A percentile compares a stretch with the other conserved stretches of the same genome.
phyloP scores from a whole-genome alignment of 306 rosid species.

The Ceratonia siliqua region DNA sequence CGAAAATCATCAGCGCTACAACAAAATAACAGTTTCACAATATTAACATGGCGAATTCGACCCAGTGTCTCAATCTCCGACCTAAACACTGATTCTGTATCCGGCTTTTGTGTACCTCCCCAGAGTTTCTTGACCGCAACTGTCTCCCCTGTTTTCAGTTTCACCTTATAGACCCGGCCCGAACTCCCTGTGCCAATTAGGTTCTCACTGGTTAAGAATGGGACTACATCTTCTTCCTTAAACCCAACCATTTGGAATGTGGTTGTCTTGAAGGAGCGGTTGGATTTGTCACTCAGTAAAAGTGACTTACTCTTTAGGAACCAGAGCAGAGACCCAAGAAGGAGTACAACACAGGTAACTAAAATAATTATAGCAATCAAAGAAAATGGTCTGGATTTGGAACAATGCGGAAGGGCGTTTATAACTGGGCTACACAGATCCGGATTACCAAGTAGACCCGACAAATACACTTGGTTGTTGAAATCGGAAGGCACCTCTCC shows the following conservation, averaged over 20 bases:
- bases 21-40: constrained; percentile 70
- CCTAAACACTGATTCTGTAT: constrained; percentile 48
- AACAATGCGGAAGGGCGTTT: constrained; percentile 52
- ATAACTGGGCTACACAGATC: constrained; percentile 58
- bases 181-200: constrained; percentile 74
- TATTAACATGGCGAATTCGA: constrained; percentile 72
- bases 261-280: constrained; percentile 39
- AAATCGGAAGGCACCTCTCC: constrained; percentile 72
- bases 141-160: constrained; percentile 55
- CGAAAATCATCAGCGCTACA: constrained; percentile 61
- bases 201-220: constrained; percentile 45
- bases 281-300: constrained; percentile 37
- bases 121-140: constrained; percentile 79
- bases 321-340: constrained; percentile 52
- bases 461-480: constrained; percentile 32
- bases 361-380: constrained; percentile 35
- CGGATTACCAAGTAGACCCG: constrained; percentile 61
- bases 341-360: constrained; percentile 34
- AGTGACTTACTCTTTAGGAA: constrained; percentile 39
- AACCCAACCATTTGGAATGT: constrained; percentile 64
- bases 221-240: constrained; percentile 64
- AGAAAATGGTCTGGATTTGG: constrained; percentile 43
- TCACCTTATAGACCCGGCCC: constrained; percentile 64
- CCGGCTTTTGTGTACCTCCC: constrained; percentile 37
- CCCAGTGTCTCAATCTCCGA: constrained; percentile 81